Percentiles rank a stretch among this genome's conserved stretches.
Conservation (phyloP, 495 filamentous ascomycete genomes). For the Penicillium turbatum region DNA sequence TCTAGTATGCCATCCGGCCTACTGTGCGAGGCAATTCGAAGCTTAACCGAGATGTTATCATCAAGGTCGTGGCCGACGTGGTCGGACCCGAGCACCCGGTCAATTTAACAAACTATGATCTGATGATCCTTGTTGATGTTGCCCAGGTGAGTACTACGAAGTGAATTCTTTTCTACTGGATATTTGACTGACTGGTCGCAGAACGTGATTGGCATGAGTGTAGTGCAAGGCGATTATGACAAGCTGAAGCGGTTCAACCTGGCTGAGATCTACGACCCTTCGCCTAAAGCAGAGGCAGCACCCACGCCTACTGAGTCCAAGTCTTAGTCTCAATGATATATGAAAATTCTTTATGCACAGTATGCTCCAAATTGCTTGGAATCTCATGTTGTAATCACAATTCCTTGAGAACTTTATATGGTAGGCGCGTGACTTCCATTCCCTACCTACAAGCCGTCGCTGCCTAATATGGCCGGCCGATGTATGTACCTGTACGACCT, state of each 20-base stretch:
- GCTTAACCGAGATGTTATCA: constrained; percentile 69
- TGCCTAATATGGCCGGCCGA: too few species aligned
- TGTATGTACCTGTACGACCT: too few species aligned
- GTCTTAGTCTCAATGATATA: not conserved
- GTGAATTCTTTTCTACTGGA: not conserved
- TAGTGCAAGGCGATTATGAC: constrained; percentile 66
- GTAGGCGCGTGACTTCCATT: too few species aligned
- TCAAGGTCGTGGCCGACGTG: constrained; percentile 68
- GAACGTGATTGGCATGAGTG: constrained; percentile 77
- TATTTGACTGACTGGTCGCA: constrained; percentile 28
- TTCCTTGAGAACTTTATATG: too few species aligned
- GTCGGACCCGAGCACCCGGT: constrained; percentile 73
- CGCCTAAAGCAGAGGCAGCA: constrained; percentile 21
- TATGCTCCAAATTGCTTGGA: not conserved
- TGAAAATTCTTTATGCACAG: not conserved
- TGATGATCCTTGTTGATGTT: constrained; percentile 82
- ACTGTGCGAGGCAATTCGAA: constrained; percentile 72
- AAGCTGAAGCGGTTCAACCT: constrained; percentile 68
- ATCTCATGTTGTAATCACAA: not conserved
- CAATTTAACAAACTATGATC: constrained; percentile 74
- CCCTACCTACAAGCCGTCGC: too few species aligned
- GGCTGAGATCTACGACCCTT: constrained; percentile 57
- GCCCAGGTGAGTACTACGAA: constrained; percentile 70
- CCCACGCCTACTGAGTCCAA: constrained; percentile 1
- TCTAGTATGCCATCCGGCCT: constrained; percentile 86